Evolutionary conservation across 2,329 filamentous ascomycete genomes (phyloP).

Genomic region (Aspergillus sp.): DNA sequence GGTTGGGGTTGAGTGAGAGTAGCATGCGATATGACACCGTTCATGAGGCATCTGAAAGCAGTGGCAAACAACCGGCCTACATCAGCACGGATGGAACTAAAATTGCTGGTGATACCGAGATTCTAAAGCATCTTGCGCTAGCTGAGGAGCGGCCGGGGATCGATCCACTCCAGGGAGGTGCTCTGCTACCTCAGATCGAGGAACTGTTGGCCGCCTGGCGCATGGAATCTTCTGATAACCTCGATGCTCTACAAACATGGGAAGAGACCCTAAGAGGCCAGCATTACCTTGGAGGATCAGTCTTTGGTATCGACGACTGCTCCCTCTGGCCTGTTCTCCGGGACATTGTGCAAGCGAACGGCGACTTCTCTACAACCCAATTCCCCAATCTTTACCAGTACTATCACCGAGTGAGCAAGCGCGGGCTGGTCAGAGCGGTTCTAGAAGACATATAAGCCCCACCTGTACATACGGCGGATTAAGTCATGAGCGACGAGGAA

Average conservation of each 20-base stretch:
- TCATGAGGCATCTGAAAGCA: background rate
- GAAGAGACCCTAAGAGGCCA: conserved; percentile 23
- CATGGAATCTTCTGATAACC: background rate
- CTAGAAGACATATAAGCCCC: conserved; percentile 17
- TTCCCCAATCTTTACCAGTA: conserved; percentile 30
- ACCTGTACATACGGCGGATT: background rate
- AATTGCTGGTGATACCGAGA: conserved; percentile 24
- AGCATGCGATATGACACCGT: conserved; percentile 28
- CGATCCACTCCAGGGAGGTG: conserved; percentile 21
- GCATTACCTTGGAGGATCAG: conserved; percentile 28
- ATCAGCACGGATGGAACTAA: conserved; percentile 20
- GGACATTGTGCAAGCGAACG: conserved; percentile 26
- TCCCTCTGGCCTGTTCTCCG: conserved; percentile 37
- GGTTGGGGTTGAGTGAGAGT: conserved; percentile 32
- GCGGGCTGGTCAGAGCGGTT: conserved; percentile 28
- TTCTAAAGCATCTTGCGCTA: conserved; percentile 24
- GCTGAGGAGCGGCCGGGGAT: conserved; percentile 19
- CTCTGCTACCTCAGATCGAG: conserved; percentile 21
- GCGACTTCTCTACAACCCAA: conserved; percentile 12
- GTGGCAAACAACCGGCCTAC: conserved; percentile 16
- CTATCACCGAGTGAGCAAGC: conserved; percentile 31
- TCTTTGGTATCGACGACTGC: conserved; percentile 36
- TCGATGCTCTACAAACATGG: conserved; percentile 22
- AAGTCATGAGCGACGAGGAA: background rate
- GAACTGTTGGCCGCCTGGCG: conserved; percentile 24